Evolutionary conservation across 306 rosid species (phyloP), one percentile per base, ranked within the genome.

Genomic region (Arachis hypogaea): DNA sequence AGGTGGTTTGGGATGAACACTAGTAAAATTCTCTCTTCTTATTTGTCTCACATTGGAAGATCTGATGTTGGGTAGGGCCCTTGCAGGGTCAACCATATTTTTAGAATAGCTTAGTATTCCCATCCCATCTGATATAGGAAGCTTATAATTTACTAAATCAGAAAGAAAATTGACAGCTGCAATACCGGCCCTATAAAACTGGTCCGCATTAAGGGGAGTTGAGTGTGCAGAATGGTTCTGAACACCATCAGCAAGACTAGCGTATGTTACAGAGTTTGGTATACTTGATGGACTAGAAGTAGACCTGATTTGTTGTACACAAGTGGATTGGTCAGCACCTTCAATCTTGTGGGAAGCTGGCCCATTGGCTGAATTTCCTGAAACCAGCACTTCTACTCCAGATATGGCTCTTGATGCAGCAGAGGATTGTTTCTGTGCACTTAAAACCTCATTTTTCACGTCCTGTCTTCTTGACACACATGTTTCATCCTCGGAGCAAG

Each of bases 161-260:
- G 96, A 85, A 52, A 93, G 80, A 76, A 91, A 85, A 86, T 83
- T 91, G 59, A 89, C 94, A 30, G 96, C 92, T 4, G 92, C 88
- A 66, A 89, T 87, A 51, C 97, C 96, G 3, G 88, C 94, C 86
- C 85, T 88, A 54, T 84, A 93, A 85, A 91, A 59, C 77, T 88
- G 93, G 52, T 91, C 97, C 36, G 85, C 68, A 46, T 83, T 75
- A 55, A 68, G 74, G 63, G 88, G 77, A 40, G 87, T 69, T 9
- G 84, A 52, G 50, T 79, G 70, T 2, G 42, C 72, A 61, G 57
- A 81, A 78, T 80, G 82, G 18, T 78, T 72, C 65, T 80, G 80
- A 71, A 38, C 62, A 76, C 50, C 83, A 73, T 86, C 90, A 29
- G 22, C 75, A 30, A 62, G 75, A 85, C 65, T 18, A 73, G 86